phyloP scores from a whole-genome alignment of 371 early-diverging fungal species.

The Mortierella sp. region DNA sequence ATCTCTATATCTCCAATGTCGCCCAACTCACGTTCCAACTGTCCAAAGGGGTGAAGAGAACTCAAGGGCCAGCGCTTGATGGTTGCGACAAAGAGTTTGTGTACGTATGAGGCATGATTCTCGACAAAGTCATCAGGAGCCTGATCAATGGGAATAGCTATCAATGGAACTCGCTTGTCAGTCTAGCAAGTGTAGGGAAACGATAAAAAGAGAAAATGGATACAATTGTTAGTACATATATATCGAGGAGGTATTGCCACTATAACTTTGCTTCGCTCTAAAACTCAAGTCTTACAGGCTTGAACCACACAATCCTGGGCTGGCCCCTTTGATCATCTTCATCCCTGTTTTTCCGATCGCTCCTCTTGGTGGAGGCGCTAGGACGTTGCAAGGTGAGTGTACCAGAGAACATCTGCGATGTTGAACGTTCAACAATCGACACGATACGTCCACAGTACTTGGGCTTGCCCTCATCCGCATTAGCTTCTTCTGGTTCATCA shows the following conservation, averaged over 20 bases:
- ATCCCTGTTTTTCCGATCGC: slow-evolving; percentile 66
- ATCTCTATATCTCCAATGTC: slow-evolving; percentile 73
- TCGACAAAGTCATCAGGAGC: slow-evolving; percentile 78
- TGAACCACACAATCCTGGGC: slow-evolving; percentile 84
- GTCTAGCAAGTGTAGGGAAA: slow-evolving; percentile 57
- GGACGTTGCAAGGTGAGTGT: slow-evolving; percentile 69
- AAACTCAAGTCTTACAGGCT: slow-evolving; percentile 63
- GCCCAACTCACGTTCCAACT: slow-evolving; percentile 73
- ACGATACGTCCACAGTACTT: slow-evolving; percentile 77
- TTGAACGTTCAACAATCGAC: slow-evolving; percentile 74
- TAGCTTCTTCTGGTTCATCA: slow-evolving; percentile 51
- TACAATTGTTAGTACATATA: neutral
- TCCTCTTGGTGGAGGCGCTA: slow-evolving; percentile 57
- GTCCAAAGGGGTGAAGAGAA: slow-evolving; percentile 80
- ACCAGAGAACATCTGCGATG: slow-evolving; percentile 74
- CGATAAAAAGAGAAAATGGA: neutral
- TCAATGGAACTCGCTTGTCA: slow-evolving; percentile 84
- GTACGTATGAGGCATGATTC: slow-evolving; percentile 65
- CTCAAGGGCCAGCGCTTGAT: slow-evolving; percentile 83
- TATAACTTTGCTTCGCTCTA: too few relatives aligned
- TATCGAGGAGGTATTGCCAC: too few relatives aligned
- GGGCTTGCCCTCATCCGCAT: slow-evolving; percentile 67
- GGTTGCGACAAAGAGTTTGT: slow-evolving; percentile 72
- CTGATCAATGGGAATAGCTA: slow-evolving; percentile 80
- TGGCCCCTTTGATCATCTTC: slow-evolving; percentile 60